A percentile compares a stretch with the other conserved stretches of the same genome.
phyloP scores from a whole-genome alignment of 192 early-diverging fungal genomes.

The Backusella macrospora region DNA sequence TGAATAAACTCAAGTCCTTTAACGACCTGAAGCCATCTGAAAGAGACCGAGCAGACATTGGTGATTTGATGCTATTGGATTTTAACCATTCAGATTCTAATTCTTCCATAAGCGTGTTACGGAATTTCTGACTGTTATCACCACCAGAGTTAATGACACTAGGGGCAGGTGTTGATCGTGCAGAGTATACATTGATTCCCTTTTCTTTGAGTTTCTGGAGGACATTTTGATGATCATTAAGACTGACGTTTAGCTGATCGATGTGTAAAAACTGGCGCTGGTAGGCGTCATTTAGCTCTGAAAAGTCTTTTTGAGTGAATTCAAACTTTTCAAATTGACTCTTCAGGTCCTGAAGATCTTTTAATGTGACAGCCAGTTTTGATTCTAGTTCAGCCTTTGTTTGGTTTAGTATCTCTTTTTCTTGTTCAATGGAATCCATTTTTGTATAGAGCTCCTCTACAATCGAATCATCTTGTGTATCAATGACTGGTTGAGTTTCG shows the following conservation, averaged over 20 bases:
- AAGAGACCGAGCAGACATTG: background rate
- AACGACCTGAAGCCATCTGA: background rate
- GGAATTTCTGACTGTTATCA: background rate
- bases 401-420: conserved; percentile 31
- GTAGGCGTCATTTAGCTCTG: conserved; percentile 36
- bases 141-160: conserved; percentile 23
- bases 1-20: conserved; percentile 14
- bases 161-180: conserved; percentile 28
- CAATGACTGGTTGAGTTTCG: background rate
- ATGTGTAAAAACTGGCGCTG: conserved; percentile 39
- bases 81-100: conserved; percentile 56
- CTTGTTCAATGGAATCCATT: conserved; percentile 33
- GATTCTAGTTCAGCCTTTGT: conserved; percentile 44
- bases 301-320: conserved; percentile 38
- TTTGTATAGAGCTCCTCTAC: conserved; percentile 39
- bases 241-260: conserved; percentile 31
- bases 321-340: conserved; percentile 38
- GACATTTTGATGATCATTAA: conserved; percentile 48
- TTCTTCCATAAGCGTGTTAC: conserved; percentile 48
- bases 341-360: conserved; percentile 38
- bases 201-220: conserved; percentile 31
- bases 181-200: conserved; percentile 21
- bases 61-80: background rate
- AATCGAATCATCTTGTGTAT: conserved; percentile 21
- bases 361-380: conserved; percentile 27